phyloP scores from a whole-genome alignment of 805 yeast genomes.

The Wickerhamiella sorbophila region DNA sequence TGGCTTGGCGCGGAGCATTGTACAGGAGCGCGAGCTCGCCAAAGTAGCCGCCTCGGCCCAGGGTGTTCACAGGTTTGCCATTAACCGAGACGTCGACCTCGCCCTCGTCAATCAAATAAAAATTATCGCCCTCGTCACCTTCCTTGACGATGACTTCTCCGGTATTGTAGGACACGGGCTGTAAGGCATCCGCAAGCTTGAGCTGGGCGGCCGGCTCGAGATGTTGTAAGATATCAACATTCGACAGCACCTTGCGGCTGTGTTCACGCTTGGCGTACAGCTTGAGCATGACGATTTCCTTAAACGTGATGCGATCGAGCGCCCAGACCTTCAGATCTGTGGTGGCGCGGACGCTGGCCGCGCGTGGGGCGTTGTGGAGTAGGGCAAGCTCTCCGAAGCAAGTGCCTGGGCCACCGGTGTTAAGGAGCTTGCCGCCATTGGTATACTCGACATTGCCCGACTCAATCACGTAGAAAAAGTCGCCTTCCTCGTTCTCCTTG shows the following conservation, averaged over 20 bases:
- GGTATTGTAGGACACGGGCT: slow-evolving; percentile 53
- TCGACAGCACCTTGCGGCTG: slow-evolving; percentile 79
- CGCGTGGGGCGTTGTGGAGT: slow-evolving; percentile 96
- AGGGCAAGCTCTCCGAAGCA: slow-evolving; percentile 94
- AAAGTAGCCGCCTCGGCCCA: slow-evolving; percentile 79
- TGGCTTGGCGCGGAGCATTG: slow-evolving; percentile 88
- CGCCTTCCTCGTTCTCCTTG: slow-evolving; percentile 89
- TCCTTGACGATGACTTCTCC: slow-evolving; percentile 69
- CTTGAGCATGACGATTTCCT: slow-evolving; percentile 79
- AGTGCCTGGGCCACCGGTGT: slow-evolving; percentile 69
- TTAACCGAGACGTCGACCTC: slow-evolving; percentile 58
- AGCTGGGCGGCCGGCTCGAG: slow-evolving; percentile 71
- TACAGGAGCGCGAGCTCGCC: slow-evolving; percentile 91
- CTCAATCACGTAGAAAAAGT: slow-evolving; percentile 78
- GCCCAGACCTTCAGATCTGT: slow-evolving; percentile 77
- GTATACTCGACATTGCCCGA: slow-evolving; percentile 68
- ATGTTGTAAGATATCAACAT: slow-evolving; percentile 63
- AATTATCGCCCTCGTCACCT: slow-evolving; percentile 73
- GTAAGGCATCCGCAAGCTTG: slow-evolving; percentile 87
- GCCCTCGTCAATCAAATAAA: slow-evolving; percentile 68
- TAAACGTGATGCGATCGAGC: slow-evolving; percentile 81
- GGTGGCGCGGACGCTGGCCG: slow-evolving; percentile 75
- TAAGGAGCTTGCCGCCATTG: slow-evolving; percentile 57
- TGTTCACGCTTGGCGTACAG: slow-evolving; percentile 80
- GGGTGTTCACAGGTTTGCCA: slow-evolving; percentile 38